A percentile compares a stretch with the other conserved stretches of the same genome.
Evolutionary conservation across 2,329 filamentous ascomycete species (phyloP).

Genomic region (Phialemonium atrogriseum): DNA sequence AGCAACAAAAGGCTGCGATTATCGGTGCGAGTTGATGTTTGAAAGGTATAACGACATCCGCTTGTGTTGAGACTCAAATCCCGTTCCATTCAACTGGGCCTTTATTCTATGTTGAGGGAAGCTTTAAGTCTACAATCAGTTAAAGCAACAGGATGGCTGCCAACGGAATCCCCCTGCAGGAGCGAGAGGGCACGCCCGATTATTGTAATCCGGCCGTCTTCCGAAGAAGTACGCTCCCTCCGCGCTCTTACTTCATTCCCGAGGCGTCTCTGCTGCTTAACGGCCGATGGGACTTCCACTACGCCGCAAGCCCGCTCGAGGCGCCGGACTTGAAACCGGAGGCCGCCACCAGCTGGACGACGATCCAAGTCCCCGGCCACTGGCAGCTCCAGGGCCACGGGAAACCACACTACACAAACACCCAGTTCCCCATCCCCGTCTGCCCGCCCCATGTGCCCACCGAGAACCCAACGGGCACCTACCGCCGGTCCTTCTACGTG

Average conservation of each 20-base stretch:
- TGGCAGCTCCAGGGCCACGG: constrained; percentile 66
- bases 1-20: too few species aligned
- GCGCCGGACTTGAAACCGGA: constrained; percentile 25
- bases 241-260: constrained; percentile 45
- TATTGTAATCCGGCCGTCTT: constrained; percentile 43
- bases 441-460: constrained; percentile 54
- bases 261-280: constrained; percentile 41
- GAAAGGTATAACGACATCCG: too few species aligned
- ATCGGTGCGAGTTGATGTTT: too few species aligned
- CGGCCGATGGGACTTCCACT: constrained; percentile 49
- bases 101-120: too few species aligned
- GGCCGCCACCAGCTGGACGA: constrained; percentile 29
- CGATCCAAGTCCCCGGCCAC: constrained; percentile 54
- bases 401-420: constrained; percentile 60
- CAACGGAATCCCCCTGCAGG: constrained; percentile 22
- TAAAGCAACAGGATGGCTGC: too few species aligned
- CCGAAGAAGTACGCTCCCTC: constrained; percentile 42
- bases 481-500: constrained; percentile 46
- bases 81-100: too few species aligned
- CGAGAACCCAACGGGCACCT: constrained; percentile 58
- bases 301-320: constrained; percentile 34
- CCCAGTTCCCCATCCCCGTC: constrained; percentile 57
- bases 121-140: too few species aligned
- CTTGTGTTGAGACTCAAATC: too few species aligned
- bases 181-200: constrained; percentile 31